These are phyloP conservation scores for Trichoderma asperelloides DNA, from an alignment of 495 filamentous ascomycete species.

Conservation along the genomic window DNA sequence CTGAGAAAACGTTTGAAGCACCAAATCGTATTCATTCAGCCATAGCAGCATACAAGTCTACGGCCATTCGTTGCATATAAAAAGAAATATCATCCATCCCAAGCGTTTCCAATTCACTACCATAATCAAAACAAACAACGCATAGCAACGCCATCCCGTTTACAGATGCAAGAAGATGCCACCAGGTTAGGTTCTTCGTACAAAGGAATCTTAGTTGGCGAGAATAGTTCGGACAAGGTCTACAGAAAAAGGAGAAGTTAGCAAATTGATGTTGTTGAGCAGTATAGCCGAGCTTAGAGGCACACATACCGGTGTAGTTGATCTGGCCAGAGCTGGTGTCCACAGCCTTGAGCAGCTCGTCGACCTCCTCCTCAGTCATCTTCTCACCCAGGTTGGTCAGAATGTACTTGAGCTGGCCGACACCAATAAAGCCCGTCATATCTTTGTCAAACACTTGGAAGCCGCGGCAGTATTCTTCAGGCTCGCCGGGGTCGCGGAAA, in stretches of 20 bases:
- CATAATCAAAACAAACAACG: not conserved
- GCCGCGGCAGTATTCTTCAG: conserved; percentile 93
- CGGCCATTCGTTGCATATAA: conserved; percentile 10
- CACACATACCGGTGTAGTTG: conserved; percentile 77
- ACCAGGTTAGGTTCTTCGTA: not conserved
- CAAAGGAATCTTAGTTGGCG: conserved; percentile 55
- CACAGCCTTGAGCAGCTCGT: conserved; percentile 94
- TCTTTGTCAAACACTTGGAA: conserved; percentile 99
- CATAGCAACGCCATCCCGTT: conserved; percentile 7
- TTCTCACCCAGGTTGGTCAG: conserved; percentile 96
- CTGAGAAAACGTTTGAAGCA: not conserved
- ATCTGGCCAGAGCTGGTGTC: conserved; percentile 90
- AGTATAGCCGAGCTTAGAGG: not conserved
- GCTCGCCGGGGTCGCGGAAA: conserved; percentile 95
- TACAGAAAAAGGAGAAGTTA: conserved; percentile 22
- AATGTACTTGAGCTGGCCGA: conserved; percentile 93
- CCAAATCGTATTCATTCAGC: not conserved
- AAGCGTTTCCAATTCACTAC: conserved; percentile 1
- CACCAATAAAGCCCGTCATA: conserved; percentile 93
- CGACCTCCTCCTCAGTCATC: conserved; percentile 96
- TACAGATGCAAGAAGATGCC: conserved; percentile 1
- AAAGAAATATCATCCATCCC: not conserved
- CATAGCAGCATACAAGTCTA: conserved; percentile 10
- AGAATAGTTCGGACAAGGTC: conserved; percentile 92
- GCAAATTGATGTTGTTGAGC: not conserved